Evolutionary conservation across 129 eudicot species (phyloP).

Genomic region (Artemisia tridentata): DNA sequence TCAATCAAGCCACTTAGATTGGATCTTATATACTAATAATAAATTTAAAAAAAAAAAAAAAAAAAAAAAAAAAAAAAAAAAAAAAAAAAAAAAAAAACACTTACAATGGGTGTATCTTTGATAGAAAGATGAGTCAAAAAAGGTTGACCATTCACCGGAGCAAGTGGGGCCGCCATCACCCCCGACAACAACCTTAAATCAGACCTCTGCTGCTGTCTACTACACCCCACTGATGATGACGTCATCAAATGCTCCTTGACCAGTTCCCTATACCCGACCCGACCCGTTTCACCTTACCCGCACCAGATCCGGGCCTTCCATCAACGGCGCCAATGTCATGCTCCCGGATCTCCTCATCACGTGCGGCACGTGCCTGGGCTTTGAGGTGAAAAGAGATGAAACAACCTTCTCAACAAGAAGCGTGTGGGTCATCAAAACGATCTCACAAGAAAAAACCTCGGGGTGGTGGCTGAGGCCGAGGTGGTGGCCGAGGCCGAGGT

Average conservation of each 20-base stretch:
- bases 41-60: too few species aligned
- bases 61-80: not conserved
- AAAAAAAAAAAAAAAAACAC: conserved; percentile 5
- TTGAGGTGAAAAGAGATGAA: conserved; percentile 34
- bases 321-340: conserved; percentile 58
- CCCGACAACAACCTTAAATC: conserved; percentile 84
- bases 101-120: conserved; percentile 83
- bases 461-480: too few species aligned
- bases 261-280: conserved; percentile 68
- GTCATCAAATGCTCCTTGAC: conserved; percentile 62
- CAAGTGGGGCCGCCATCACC: conserved; percentile 86
- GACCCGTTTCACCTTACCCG: conserved; percentile 57
- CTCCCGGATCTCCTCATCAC: conserved; percentile 64
- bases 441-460: too few species aligned
- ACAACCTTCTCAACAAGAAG: too few species aligned
- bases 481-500: too few species aligned
- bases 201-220: conserved; percentile 36
- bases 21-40: too few species aligned
- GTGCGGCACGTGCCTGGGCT: too few species aligned
- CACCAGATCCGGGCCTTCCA: conserved; percentile 90
- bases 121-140: conserved; percentile 64
- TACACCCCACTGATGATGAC: conserved; percentile 33
- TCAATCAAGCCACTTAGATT: too few species aligned
- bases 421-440: too few species aligned
- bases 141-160: conserved; percentile 76